Evolutionary conservation across 768 basidiomycete species (phyloP).

Genomic region (Rhizopogon vesiculosus): DNA sequence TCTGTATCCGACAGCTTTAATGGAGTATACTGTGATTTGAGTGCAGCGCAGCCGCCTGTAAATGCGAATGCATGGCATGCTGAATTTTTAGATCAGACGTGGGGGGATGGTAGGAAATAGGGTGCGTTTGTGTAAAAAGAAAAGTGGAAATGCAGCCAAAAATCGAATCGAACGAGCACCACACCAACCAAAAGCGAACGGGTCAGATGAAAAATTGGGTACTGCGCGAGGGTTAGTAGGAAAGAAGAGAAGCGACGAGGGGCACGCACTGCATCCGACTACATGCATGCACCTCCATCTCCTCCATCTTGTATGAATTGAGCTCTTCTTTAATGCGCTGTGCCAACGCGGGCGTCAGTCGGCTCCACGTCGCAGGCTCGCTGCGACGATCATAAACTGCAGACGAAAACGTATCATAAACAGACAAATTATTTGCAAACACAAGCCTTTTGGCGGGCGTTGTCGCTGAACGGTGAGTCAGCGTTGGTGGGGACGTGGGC

Average conservation of each 20-base stretch:
- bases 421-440: slow-evolving; percentile 89
- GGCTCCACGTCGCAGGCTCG: slow-evolving; percentile 96
- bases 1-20: slow-evolving; percentile 22
- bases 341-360: slow-evolving; percentile 89
- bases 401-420: slow-evolving; percentile 95
- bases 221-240: slow-evolving; percentile 33
- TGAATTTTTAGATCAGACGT: slow-evolving; percentile 7
- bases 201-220: slow-evolving; percentile 85
- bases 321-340: slow-evolving; percentile 98
- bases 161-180: not conserved
- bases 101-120: not conserved
- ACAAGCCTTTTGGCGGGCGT: slow-evolving; percentile 67
- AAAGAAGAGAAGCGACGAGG: slow-evolving; percentile 7
- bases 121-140: not conserved
- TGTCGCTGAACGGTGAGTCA: slow-evolving; percentile 72
- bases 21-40: slow-evolving; percentile 11
- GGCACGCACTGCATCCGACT: slow-evolving; percentile 82
- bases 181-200: not conserved
- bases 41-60: slow-evolving; percentile 16
- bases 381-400: slow-evolving; percentile 90
- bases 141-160: not conserved
- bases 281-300: slow-evolving; percentile 97
- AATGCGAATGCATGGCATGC: slow-evolving; percentile 10
- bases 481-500: slow-evolving; percentile 39
- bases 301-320: slow-evolving; percentile 99